A percentile compares a stretch with the other conserved stretches of the same genome.
These are phyloP conservation scores for Protomyces pachydermus DNA, from an alignment of 1,139 yeast species.

Conservation along the genomic window DNA sequence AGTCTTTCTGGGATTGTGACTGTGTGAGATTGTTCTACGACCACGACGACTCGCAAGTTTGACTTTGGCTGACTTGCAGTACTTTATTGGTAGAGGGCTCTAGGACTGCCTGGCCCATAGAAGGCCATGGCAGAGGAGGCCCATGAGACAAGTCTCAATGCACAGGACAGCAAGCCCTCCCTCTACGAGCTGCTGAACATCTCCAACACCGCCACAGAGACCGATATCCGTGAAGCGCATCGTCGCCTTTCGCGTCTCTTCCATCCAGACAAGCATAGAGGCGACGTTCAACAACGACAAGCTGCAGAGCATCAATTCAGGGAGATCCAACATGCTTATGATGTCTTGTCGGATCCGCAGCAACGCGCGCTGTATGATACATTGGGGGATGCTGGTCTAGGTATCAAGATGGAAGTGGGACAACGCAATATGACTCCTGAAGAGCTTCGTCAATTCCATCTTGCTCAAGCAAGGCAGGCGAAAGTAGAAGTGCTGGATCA, in stretches of 20 bases:
- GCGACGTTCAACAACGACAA: not conserved
- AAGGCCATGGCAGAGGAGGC: not conserved
- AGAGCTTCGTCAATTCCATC: constrained; percentile 9
- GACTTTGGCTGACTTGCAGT: no score
- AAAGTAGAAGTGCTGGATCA: constrained; percentile 24
- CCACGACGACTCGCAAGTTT: not conserved
- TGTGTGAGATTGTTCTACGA: not conserved
- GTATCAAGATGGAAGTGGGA: constrained; percentile 33
- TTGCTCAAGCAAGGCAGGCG: constrained; percentile 16
- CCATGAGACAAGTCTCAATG: not conserved
- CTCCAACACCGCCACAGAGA: constrained; percentile 14
- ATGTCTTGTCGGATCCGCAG: constrained; percentile 58
- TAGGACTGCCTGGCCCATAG: not conserved
- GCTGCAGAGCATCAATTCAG: constrained; percentile 22
- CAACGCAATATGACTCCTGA: constrained; percentile 25
- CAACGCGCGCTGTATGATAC: constrained; percentile 55
- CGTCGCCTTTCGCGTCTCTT: constrained; percentile 25
- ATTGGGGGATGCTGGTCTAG: constrained; percentile 45
- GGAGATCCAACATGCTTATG: constrained; percentile 49
- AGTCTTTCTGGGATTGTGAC: not conserved
- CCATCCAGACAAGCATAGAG: constrained; percentile 29
- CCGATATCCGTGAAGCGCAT: constrained; percentile 26
- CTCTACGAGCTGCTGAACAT: constrained; percentile 12
- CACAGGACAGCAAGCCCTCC: not conserved
- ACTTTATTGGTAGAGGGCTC: not conserved